A percentile compares a stretch with the other conserved stretches of the same genome.
Conservation (phyloP, 768 basidiomycete genomes). For the Naganishia vaughanmartiniae region DNA sequence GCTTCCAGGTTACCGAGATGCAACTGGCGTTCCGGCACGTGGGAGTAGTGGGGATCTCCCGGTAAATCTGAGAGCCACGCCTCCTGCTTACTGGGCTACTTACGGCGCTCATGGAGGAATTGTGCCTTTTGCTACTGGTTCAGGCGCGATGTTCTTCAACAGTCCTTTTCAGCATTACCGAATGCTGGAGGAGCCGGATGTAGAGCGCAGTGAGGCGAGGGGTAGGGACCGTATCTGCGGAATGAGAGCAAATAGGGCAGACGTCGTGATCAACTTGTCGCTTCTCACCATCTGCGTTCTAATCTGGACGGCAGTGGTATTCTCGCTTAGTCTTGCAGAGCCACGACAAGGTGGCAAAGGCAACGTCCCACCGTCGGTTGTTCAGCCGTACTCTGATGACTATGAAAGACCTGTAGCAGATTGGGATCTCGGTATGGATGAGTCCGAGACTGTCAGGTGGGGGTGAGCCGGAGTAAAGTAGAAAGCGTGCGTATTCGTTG, state of each 20-base stretch:
- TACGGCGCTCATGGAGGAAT: background rate
- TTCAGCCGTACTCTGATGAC: background rate
- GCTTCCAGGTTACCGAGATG: conserved; percentile 12
- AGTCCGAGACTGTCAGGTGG: background rate
- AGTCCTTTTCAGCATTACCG: conserved; percentile 19
- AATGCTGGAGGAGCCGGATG: background rate
- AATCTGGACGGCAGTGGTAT: conserved; percentile 8
- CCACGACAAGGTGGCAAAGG: background rate
- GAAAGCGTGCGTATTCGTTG: too few species aligned
- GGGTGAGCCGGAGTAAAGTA: too few species aligned
- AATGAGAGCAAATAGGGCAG: background rate
- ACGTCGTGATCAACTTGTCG: conserved; percentile 20
- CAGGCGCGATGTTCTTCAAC: conserved; percentile 16
- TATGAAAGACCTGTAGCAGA: background rate
- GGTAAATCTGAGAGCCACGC: background rate
- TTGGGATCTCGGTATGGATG: background rate
- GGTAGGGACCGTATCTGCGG: conserved; percentile 1
- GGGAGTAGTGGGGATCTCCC: background rate
- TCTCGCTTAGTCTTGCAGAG: conserved; percentile 8
- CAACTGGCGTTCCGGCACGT: background rate
- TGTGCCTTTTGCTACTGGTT: conserved; percentile 1
- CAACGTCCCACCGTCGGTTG: background rate
- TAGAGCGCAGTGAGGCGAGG: background rate
- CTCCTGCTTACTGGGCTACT: background rate
- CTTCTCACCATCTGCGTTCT: conserved; percentile 5